A percentile compares a stretch with the other conserved stretches of the same genome.
These are phyloP conservation scores for Parachaetomium inaequale DNA, from an alignment of 495 filamentous ascomycete genomes.

Conservation along the genomic window DNA sequence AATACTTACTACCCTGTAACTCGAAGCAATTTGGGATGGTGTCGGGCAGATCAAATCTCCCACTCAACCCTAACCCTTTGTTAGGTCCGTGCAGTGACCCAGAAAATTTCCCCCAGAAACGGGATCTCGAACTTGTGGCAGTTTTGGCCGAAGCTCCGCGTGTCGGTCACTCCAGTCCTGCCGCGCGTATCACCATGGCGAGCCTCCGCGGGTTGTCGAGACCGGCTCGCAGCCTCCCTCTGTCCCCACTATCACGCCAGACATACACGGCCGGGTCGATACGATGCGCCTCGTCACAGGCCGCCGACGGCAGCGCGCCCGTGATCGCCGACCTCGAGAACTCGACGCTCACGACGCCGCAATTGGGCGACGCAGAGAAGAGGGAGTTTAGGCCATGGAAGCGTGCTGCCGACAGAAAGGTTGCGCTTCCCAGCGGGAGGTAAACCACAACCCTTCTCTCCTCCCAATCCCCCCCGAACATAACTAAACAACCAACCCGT, in stretches of 20 bases:
- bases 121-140: conserved; percentile 3
- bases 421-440: conserved; percentile 39
- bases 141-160: conserved; percentile 22
- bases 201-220: conserved; percentile 33
- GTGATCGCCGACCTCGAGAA: conserved; percentile 39
- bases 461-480: neutral
- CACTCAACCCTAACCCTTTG: conserved; percentile 27
- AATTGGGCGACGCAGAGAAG: conserved; percentile 34
- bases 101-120: conserved; percentile 28
- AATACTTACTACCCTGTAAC: no score
- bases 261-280: conserved; percentile 25
- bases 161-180: neutral
- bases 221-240: conserved; percentile 28
- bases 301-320: conserved; percentile 20
- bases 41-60: no score
- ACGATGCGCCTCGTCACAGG: conserved; percentile 40
- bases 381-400: conserved; percentile 40
- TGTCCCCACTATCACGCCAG: conserved; percentile 27
- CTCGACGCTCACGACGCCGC: conserved; percentile 34
- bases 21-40: no score
- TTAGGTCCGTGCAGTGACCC: conserved; percentile 10
- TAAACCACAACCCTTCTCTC: conserved; percentile 15
- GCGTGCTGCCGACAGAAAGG: conserved; percentile 42
- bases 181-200: conserved; percentile 27
- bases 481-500: neutral